Evolutionary conservation across 768 basidiomycete species (phyloP), one percentile per base, ranked within the genome.

Genomic region (Suillus subalutaceus): DNA sequence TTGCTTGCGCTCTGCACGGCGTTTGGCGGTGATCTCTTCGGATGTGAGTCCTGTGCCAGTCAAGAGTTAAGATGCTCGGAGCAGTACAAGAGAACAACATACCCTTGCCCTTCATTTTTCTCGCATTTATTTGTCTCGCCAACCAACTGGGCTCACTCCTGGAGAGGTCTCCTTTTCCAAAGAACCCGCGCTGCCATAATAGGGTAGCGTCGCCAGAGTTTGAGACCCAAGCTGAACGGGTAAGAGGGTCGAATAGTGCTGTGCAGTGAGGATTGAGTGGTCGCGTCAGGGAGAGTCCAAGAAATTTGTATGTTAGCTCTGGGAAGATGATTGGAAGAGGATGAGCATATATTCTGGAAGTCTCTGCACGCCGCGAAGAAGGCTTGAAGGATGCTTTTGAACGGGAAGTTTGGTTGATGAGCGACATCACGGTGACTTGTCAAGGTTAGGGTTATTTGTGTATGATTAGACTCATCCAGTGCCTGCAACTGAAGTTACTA

Each of bases 101-200:
- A 89, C 94, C 84, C 78, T 87, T 86, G 71, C 84, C 84, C 65
- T 82, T 83, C 59, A 87, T 79, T 68, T 81, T 75, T 37, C 73
- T 78, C 1, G 79, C 82, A 73, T 93, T 94, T 66, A 91, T 82
- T 71, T 93, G 90, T 56, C 97, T 82, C 23, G 89, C 86, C 66
- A 90, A 81, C 97, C 97, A 99, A 64, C 88, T 94, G 9, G 97
- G 96, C 76, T 99, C 97, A 77, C 96, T 97, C 65, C 97, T 79
- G 48, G 94, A 96, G 62, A 99, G 81, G 74, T 92, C 92, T 1
- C 97, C 97, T 77, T 99, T 99, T 30, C 97, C 97, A 76, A 99
- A 99, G 80, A 99, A 98, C 0, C 97, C 97, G 66, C 92, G 80
- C 56, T 86, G 82, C 93, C 97, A 99, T 44, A 99, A 83, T 6